Evolutionary conservation across 2,329 filamentous ascomycete genomes (phyloP).

Genomic region (Aspergillus aculeatinus): DNA sequence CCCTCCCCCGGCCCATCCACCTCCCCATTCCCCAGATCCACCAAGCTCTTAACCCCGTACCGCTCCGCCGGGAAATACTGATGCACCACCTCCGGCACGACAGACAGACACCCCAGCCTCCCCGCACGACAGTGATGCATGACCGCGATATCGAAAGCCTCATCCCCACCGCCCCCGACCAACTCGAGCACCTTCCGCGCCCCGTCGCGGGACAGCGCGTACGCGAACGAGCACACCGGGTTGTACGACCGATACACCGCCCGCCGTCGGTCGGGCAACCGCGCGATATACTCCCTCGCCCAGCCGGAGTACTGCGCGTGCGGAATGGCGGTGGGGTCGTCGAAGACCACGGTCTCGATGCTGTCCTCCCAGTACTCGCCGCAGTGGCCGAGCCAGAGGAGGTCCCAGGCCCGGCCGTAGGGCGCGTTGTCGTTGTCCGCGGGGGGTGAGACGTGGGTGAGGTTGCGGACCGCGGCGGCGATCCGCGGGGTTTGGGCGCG

Average conservation of each 20-base stretch:
- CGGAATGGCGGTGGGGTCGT: conserved; percentile 27
- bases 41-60: conserved; percentile 25
- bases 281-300: conserved; percentile 14
- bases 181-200: conserved; percentile 34
- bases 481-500: conserved; percentile 32
- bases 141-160: conserved; percentile 39
- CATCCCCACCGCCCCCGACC: conserved; percentile 27
- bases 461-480: conserved; percentile 31
- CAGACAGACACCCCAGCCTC: conserved; percentile 35
- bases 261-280: conserved; percentile 19
- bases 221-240: conserved; percentile 37
- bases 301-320: conserved; percentile 19
- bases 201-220: conserved; percentile 42
- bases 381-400: conserved; percentile 43
- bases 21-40: conserved; percentile 26
- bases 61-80: conserved; percentile 33
- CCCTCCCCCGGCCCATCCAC: conserved; percentile 15
- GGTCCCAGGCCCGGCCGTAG: conserved; percentile 37
- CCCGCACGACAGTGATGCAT: conserved; percentile 30
- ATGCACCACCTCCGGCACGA: conserved; percentile 40
- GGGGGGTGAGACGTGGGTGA: conserved; percentile 12
- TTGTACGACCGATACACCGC: conserved; percentile 28
- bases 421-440: conserved; percentile 12
- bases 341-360: conserved; percentile 21
- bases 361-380: conserved; percentile 17